phyloP scores from a whole-genome alignment of 2,329 filamentous ascomycete species.

The Sporothrix globosa region DNA sequence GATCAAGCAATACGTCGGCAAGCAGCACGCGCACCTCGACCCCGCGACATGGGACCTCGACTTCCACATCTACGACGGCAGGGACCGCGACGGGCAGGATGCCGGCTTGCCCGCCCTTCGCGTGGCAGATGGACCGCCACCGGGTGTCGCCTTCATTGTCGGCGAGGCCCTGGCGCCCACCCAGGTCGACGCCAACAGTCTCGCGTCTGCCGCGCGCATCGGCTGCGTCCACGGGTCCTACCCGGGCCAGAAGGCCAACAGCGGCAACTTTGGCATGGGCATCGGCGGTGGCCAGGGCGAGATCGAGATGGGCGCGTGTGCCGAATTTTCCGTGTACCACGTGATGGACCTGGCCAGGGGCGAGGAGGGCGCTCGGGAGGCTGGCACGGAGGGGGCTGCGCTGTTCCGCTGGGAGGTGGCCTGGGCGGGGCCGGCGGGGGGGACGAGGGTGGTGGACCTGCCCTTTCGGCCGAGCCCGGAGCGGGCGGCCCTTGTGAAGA shows the following conservation, averaged over 20 bases:
- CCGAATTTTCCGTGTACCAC: constrained; percentile 53
- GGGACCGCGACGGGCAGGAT: constrained; percentile 37
- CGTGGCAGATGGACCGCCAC: constrained; percentile 19
- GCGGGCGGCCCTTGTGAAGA: not conserved
- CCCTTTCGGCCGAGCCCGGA: not conserved
- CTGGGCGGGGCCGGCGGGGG: constrained; percentile 22
- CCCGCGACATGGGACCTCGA: constrained; percentile 46
- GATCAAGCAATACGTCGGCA: constrained; percentile 43
- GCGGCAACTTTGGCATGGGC: constrained; percentile 52
- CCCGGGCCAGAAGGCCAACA: constrained; percentile 54
- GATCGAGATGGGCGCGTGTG: constrained; percentile 35
- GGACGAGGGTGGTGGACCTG: not conserved
- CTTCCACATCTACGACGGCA: constrained; percentile 44
- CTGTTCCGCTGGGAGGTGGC: constrained; percentile 15
- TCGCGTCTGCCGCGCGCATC: constrained; percentile 48
- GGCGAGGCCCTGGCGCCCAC: constrained; percentile 52
- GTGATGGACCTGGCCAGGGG: constrained; percentile 48
- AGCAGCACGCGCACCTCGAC: constrained; percentile 44
- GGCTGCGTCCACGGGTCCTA: constrained; percentile 50
- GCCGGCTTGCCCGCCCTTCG: not conserved
- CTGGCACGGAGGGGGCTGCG: not conserved
- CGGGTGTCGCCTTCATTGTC: constrained; percentile 52
- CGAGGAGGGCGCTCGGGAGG: not conserved
- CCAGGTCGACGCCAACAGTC: constrained; percentile 50
- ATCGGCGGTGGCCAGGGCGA: constrained; percentile 3